These are phyloP conservation scores for Vicia sativa DNA, from an alignment of 306 rosid genomes.

Conservation along the genomic window DNA sequence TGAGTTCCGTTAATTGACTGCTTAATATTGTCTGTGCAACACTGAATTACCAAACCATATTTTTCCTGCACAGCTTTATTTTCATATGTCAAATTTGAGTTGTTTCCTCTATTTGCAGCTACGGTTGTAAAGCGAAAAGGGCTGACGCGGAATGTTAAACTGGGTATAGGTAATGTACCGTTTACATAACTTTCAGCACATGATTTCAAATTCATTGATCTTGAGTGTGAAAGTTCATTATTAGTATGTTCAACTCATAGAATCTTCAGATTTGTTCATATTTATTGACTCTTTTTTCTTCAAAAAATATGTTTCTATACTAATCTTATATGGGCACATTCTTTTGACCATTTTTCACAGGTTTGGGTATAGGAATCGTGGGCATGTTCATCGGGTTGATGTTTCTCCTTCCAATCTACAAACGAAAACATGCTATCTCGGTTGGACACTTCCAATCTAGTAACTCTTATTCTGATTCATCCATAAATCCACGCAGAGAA, in stretches of 20 bases:
- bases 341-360: constrained; percentile 26
- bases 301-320: not conserved
- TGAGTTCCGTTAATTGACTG: constrained; percentile 2
- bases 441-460: constrained; percentile 27
- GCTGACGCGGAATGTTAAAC: not conserved
- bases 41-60: not conserved
- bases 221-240: constrained; percentile 5
- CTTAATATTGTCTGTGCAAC: constrained; percentile 11
- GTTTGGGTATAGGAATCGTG: constrained; percentile 43
- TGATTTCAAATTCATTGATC: not conserved
- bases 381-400: constrained; percentile 28
- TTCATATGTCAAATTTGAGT: constrained; percentile 10
- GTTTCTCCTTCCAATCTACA: constrained; percentile 28
- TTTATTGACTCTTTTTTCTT: not conserved
- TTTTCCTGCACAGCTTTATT: constrained; percentile 21
- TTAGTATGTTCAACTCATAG: not conserved
- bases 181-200: constrained; percentile 22
- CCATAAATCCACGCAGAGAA: constrained; percentile 22
- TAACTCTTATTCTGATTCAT: constrained; percentile 29
- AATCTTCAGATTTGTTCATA: not conserved
- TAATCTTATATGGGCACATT: constrained; percentile 15
- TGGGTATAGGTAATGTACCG: constrained; percentile 37
- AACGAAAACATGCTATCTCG: constrained; percentile 33
- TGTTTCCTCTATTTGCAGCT: constrained; percentile 12
- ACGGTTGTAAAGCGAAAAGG: not conserved